Percentiles rank a stretch among this genome's conserved stretches.
phyloP scores from a whole-genome alignment of 106 monocot species.

The Apostasia shenzhenica region DNA sequence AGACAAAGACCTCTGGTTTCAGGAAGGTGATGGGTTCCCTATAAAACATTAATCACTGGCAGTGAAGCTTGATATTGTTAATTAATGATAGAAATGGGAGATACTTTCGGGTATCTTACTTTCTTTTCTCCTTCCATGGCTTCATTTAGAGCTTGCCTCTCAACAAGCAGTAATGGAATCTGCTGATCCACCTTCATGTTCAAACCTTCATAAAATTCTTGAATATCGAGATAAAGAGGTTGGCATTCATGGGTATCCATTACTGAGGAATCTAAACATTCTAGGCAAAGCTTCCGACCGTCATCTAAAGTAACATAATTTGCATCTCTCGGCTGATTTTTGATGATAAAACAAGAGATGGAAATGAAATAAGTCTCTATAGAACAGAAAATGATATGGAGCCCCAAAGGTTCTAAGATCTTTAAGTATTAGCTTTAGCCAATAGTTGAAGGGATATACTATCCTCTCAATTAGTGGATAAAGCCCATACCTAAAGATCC shows the following conservation, averaged over 20 bases:
- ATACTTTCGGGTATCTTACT: constrained; percentile 28
- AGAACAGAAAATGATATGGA: too few relatives aligned
- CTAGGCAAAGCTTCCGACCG: constrained; percentile 83
- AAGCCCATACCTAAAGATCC: not conserved
- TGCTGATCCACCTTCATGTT: constrained; percentile 93
- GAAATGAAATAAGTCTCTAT: not conserved
- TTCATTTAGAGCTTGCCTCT: constrained; percentile 83
- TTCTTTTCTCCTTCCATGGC: constrained; percentile 93
- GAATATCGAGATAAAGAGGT: constrained; percentile 79
- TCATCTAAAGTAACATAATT: constrained; percentile 71
- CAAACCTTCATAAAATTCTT: constrained; percentile 88
- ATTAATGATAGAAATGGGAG: not conserved
- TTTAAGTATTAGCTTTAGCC: not conserved
- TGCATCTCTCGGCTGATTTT: constrained; percentile 54
- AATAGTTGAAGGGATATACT: too few relatives aligned
- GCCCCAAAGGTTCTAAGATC: not conserved
- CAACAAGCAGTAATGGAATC: constrained; percentile 79
- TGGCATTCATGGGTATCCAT: constrained; percentile 90
- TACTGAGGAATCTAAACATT: constrained; percentile 82
- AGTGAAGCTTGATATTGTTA: not conserved
- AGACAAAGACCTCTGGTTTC: constrained; percentile 96
- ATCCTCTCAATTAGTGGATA: not conserved
- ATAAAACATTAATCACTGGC: not conserved
- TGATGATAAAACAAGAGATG: not conserved
- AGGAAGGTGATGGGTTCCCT: constrained; percentile 83